Base-by-base conservation (phyloP, 2,329 filamentous ascomycete genomes). In the Colletotrichum gigasporum region DNA sequence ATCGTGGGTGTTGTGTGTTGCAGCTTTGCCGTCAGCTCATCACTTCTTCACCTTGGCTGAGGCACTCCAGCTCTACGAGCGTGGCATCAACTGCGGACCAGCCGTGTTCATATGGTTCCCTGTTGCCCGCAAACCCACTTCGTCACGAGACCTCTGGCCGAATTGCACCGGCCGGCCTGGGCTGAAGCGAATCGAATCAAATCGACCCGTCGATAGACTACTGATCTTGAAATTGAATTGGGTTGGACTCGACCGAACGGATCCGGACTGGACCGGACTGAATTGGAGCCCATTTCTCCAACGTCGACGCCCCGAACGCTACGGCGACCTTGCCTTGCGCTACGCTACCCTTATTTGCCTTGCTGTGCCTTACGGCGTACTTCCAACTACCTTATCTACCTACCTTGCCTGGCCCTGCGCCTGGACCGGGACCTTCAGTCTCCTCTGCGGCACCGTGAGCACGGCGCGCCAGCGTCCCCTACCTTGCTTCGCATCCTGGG, bases 391-490 rank as follows among this genome's bases (percentile, higher is more conserved):
- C n/a, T n/a, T n/a, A n/a, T n/a, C 20, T 50, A 26, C 28, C 28
- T 50, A 22, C 16, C 47, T 35, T n/a, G 11, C 11, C 24, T 52
- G 48, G 45, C 22, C 18, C 35, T 28, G 35, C 20, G 50, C n/a
- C 24, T 28, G 47, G 32, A 28, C 48, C 35, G 48, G 48, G 14
- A 22, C 35, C 20, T 39, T 48, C 34, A 50, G n/a, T n/a, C n/a
- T 39, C 16, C 32, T 51, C 26, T 37, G 20, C 32, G 32, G 32
- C 32, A 39, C 48, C 48, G 35, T 7, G 32, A 52, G 28, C 37
- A 59, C 47, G 56, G 48, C 45, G 44, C 35, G 28, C 45, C 45
- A 35, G 45, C 45, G 44, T 32, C 30, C 28, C 45, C 42, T 35
- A 32, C 45, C 35, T 48, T 48, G 30, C 24, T 39, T 37, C 22